These are phyloP conservation scores for Amniculicola lignicola DNA, from an alignment of 495 filamentous ascomycete genomes.

Conservation along the genomic window DNA sequence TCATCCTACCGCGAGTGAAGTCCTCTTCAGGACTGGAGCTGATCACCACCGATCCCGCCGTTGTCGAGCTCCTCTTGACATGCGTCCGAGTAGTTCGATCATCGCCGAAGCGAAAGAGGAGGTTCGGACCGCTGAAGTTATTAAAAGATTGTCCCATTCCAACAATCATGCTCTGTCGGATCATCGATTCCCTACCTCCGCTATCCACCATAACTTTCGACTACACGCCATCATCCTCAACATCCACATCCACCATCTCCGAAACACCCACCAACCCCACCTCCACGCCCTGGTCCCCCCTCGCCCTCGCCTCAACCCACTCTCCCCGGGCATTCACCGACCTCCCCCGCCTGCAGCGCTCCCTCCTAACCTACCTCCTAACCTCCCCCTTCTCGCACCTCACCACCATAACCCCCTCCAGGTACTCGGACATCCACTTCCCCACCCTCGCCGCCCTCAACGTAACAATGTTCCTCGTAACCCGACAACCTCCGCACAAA, in stretches of 20 bases:
- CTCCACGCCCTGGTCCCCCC: background rate
- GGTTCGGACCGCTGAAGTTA: background rate
- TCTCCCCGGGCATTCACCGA: background rate
- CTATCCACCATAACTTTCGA: background rate
- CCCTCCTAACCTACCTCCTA: slow-evolving; percentile 1
- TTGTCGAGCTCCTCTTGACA: slow-evolving; percentile 5
- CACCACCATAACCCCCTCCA: background rate
- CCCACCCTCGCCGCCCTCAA: background rate
- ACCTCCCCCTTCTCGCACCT: background rate
- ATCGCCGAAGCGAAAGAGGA: background rate
- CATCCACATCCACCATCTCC: background rate
- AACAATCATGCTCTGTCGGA: background rate
- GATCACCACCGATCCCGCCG: slow-evolving; percentile 4
- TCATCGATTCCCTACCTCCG: background rate
- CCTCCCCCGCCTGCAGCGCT: background rate
- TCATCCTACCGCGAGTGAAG: background rate
- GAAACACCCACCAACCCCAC: background rate
- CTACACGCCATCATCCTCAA: background rate
- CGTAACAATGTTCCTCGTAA: slow-evolving; percentile 1
- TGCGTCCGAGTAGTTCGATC: background rate
- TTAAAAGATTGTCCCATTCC: slow-evolving; percentile 3
- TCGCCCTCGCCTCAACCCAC: background rate
- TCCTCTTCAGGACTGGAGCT: background rate
- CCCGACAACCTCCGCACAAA: slow-evolving; percentile 12
- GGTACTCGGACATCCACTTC: background rate